Conservation (phyloP, 192 early-diverging fungal genomes). For the Powellomyces hirtus region DNA sequence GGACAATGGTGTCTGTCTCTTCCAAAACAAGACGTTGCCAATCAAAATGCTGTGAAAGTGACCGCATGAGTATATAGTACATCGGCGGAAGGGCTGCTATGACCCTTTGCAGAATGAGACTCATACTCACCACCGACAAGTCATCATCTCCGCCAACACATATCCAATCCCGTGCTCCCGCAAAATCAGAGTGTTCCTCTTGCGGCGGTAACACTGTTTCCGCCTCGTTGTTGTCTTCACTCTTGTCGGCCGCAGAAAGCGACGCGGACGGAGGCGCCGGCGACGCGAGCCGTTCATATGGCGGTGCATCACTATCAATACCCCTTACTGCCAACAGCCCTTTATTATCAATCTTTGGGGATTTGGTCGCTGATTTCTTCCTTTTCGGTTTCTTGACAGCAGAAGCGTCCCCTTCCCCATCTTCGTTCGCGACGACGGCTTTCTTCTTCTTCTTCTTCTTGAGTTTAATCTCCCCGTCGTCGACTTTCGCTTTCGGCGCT, state of each 20-base stretch:
- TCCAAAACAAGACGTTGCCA: no score
- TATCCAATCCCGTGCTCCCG: no score
- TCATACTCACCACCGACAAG: no score
- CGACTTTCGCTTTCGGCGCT: background rate
- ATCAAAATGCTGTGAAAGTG: no score
- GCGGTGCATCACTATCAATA: background rate
- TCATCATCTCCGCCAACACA: background rate
- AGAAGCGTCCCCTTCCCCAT: background rate
- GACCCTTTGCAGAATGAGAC: no score
- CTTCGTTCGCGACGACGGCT: constrained; percentile 1
- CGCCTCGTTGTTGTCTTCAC: no score
- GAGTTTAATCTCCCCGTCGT: background rate
- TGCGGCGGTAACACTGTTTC: no score
- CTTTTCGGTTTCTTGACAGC: constrained; percentile 17
- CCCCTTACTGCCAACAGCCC: constrained; percentile 5
- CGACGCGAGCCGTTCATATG: constrained; percentile 17
- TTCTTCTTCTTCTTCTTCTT: constrained; percentile 20
- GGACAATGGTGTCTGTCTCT: no score
- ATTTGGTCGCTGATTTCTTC: background rate
- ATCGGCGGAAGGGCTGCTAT: no score
- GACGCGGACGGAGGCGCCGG: constrained; percentile 6
- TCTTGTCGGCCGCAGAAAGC: background rate
- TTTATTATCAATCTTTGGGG: background rate
- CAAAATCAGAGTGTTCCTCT: no score
- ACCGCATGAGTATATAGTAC: no score